A percentile compares a stretch with the other conserved stretches of the same genome.
Conservation (phyloP, 306 rosid species). For the Medicago truncatula region DNA sequence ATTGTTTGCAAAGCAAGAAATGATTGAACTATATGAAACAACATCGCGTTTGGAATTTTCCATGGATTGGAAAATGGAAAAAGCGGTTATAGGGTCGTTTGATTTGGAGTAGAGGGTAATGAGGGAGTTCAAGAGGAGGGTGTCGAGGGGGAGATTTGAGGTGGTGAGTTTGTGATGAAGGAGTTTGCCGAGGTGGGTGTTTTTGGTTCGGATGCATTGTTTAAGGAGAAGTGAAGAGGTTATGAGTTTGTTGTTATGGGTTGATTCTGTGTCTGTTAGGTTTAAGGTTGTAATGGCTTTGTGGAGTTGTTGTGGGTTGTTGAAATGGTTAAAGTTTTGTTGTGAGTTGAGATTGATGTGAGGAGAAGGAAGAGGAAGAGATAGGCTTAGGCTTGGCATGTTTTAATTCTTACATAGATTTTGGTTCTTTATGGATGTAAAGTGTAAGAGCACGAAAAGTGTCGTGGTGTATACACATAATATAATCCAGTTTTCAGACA, state of each 20-base stretch:
- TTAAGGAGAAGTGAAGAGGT: conserved; percentile 59
- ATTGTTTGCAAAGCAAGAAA: conserved; percentile 62
- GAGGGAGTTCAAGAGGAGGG: conserved; percentile 59
- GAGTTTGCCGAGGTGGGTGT: conserved; percentile 52
- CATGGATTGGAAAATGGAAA: conserved; percentile 49
- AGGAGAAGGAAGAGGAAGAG: conserved; percentile 17
- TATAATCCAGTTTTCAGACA: no score
- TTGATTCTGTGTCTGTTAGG: background rate
- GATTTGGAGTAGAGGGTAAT: conserved; percentile 66
- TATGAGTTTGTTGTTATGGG: conserved; percentile 34
- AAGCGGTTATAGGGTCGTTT: conserved; percentile 48
- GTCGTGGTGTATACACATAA: no score
- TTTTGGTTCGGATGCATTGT: conserved; percentile 54
- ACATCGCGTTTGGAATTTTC: conserved; percentile 38
- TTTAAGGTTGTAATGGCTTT: conserved; percentile 53
- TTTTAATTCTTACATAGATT: background rate
- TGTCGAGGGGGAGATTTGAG: conserved; percentile 49
- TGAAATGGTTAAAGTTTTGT: conserved; percentile 8
- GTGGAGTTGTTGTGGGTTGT: conserved; percentile 45
- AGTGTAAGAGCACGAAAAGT: no score
- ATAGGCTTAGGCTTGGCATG: conserved; percentile 18
- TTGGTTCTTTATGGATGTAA: no score
- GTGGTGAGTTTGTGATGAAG: conserved; percentile 52
- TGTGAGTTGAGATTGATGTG: conserved; percentile 4
- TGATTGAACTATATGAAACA: conserved; percentile 64